These are phyloP conservation scores for Neoscytalidium dimidiatum DNA, from an alignment of 2,329 filamentous ascomycete genomes.

Conservation along the genomic window DNA sequence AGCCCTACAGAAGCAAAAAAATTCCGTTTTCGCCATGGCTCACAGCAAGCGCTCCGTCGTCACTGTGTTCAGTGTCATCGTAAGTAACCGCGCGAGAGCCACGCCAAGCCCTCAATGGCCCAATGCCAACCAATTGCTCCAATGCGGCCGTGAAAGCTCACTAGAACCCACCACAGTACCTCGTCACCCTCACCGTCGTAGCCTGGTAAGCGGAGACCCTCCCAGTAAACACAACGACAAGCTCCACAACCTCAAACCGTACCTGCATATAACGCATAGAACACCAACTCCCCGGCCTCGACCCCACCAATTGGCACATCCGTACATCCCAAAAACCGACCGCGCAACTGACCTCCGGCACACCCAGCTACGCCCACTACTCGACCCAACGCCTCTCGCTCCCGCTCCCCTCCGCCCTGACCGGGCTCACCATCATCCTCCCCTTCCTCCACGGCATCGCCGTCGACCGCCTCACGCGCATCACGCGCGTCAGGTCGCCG, in stretches of 20 bases:
- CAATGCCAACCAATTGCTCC: not conserved
- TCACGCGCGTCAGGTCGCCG: not conserved
- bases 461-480: conserved; percentile 26
- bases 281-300: not conserved
- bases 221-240: not conserved
- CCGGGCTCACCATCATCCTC: conserved; percentile 37
- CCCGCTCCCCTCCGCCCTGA: conserved; percentile 36
- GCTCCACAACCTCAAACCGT: not conserved
- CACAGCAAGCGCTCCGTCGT: conserved; percentile 12
- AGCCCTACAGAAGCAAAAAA: not conserved
- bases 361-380: conserved; percentile 11
- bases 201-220: conserved; percentile 26
- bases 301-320: not conserved
- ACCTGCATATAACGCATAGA: not conserved
- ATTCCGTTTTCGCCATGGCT: conserved; percentile 7
- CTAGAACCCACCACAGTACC: conserved; percentile 30
- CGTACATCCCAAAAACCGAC: not conserved
- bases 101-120: not conserved
- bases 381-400: conserved; percentile 28
- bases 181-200: conserved; percentile 34
- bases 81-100: not conserved
- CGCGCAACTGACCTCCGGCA: not conserved
- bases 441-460: conserved; percentile 37
- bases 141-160: no score
- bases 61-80: conserved; percentile 13